Evolutionary conservation across 331 rosid genomes (phyloP), one percentile per base, ranked within the genome.

Genomic region (Quercus lobata): DNA sequence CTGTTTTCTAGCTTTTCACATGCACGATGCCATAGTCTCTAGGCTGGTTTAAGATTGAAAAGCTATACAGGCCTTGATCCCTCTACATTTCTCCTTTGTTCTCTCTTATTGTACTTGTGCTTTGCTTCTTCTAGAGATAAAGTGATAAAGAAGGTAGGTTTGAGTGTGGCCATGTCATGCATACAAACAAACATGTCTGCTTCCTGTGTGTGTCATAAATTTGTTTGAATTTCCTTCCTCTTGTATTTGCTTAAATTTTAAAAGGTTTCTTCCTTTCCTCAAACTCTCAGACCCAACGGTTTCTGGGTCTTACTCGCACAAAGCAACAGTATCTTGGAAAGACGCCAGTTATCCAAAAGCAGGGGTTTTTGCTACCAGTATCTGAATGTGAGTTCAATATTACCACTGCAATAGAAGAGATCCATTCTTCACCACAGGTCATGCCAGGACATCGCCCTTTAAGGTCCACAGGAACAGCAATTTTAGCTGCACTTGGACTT

Each of bases 391-490:
- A 94, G 86, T 92, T 94, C 82, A 86, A 79, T 70, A 80, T 94
- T 72, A 87, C 92, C 24, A 77, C 91, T 73, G 95, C 92, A 19
- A 87, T 94, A 62, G 96, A 91, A 85, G 98, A 94, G 53, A 86
- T 94, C 70, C 90, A 80, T 74, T 89, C 90, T 75, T 82, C 92
- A 2, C 53, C 5, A 69, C 68, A 52, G 30, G 78, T 9, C 52
- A 27, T 53, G 53, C 76, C 84, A 0, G 80, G 87, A 22, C 84
- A 78, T 73, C 98, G 98, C 49, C 91, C 89, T 30, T 82, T 46
- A 18, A 91, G 98, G 86, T 84, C 86, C 79, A 92, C 96, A 0
- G 97, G 98, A 34, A 84, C 97, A 63, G 98, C 98, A 34, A 84
- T 94, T 69, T 89, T 91, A 75, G 89, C 86, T 68, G 97, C 98